Evolutionary conservation across 495 filamentous ascomycete genomes (phyloP), one percentile per base, ranked within the genome.

Genomic region (Hypoxylon rickii): DNA sequence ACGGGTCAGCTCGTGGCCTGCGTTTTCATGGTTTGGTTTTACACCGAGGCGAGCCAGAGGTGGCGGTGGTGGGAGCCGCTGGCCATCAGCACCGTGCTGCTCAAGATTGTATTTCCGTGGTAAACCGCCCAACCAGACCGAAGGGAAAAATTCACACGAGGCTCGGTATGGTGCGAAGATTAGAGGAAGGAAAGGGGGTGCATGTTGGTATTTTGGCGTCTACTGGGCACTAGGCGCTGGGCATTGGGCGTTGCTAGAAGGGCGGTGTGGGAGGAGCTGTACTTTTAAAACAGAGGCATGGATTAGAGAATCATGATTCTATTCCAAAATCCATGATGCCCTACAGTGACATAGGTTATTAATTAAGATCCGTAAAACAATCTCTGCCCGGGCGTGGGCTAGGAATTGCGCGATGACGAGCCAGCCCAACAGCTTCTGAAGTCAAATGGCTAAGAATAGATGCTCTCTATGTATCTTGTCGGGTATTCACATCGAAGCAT

Each of bases 41-140:
- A 58, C 34, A 38, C 55, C 39, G 55, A 58, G 19, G 44, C 20
- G 1, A 53, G 54, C 18, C 22, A 12, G 41, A 11, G 16, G 2
- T 63, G 54, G 60, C 19, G 32, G 4, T 63, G 60, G 60, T 63
- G 40, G 60, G 60, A 63, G 44, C 49, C 55, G 2, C 41, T 63
- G 10, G 60, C 44, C 11, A 26, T 63, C 24, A 54, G 44, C 26
- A 41, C 32, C 7, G 60, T 63, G 5, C 12, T 63, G 42, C 36
- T 63, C 31, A 63, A 58, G 60, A 54, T 63, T 12, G 54, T 63
- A 8, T 58, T 63, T 39, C 60, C 60, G 19, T 58, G 60, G 60
- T 62, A 53, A 26, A 10, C 17, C 11, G 8, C 3, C 15, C 8
- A 18, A 36, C 15, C 34, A 38, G 34, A 36, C 5, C 32, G n/a